Evolutionary conservation across 2,329 filamentous ascomycete genomes (phyloP).

Genomic region (Fusarium oligoseptatum): DNA sequence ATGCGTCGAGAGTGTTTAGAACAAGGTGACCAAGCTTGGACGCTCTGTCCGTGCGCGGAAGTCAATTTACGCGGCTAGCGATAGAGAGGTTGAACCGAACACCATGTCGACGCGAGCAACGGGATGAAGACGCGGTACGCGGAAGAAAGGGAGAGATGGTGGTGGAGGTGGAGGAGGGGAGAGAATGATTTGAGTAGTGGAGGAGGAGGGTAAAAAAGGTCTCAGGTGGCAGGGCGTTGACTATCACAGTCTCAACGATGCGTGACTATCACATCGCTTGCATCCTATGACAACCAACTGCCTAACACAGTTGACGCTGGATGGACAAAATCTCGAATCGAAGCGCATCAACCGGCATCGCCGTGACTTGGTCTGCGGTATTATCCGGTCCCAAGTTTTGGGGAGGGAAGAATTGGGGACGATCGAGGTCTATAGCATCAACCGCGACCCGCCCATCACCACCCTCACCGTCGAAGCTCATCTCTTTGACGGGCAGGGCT

Average conservation of each 20-base stretch:
- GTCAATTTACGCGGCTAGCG: slow-evolving; percentile 36
- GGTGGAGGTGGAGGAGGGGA: neutral
- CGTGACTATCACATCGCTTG: slow-evolving; percentile 28
- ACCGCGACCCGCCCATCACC: neutral
- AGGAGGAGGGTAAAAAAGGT: neutral
- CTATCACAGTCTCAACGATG: slow-evolving; percentile 18
- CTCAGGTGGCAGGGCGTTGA: slow-evolving; percentile 10
- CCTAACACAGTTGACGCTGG: neutral
- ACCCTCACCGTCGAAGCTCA: slow-evolving; percentile 14
- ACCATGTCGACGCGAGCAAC: slow-evolving; percentile 12
- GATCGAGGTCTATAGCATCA: slow-evolving; percentile 7
- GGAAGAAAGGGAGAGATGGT: neutral
- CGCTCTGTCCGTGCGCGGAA: slow-evolving; percentile 40
- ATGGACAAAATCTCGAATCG: neutral
- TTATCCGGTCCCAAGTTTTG: neutral
- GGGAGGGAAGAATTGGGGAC: neutral
- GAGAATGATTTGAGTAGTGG: neutral
- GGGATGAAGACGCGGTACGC: neutral
- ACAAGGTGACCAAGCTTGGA: slow-evolving; percentile 15
- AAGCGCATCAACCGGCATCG: slow-evolving; percentile 4
- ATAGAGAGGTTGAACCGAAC: slow-evolving; percentile 1
- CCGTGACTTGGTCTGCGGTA: slow-evolving; percentile 2
- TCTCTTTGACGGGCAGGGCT: slow-evolving; percentile 12
- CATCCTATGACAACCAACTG: slow-evolving; percentile 10
- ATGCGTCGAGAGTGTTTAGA: slow-evolving; percentile 7